Evolutionary conservation across 371 early-diverging fungal species (phyloP), one percentile per base, ranked within the genome.

Genomic region (Mortierella sp.): DNA sequence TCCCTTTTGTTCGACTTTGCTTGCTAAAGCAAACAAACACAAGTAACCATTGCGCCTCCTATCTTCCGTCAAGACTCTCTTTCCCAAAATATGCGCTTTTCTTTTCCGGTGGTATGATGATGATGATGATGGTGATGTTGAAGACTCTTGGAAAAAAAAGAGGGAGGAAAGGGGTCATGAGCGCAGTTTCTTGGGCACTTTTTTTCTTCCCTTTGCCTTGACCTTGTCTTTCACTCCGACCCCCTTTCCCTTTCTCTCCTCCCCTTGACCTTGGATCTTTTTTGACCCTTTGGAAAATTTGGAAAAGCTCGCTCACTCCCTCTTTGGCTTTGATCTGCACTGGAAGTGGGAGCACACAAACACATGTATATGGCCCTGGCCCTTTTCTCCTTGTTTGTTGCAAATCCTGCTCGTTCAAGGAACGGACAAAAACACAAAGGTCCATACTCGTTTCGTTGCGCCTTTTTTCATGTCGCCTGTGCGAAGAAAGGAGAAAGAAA

Each of bases 361-460:
- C 71, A 71, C 71, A 48, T 48, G 50, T 48, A 28, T 48, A 70
- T 14, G 71, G 31, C 64, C 37, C 64, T 64, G 19, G 64, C 43
- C 67, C 40, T 64, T 64, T 37, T 67, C 24, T 37, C 37, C 67
- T 16, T 16, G 16, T 16, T 61, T 61, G 59, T 31, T 13, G 16
- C n/a, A 50, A 50, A 34, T 34, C 34, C 13, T 61, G 37, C 34
- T 61, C 34, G 37, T 34, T 61, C 34, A 61, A 61, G 34, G 34
- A 14, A 48, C 48, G 48, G 9, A 48, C 8, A 59, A 59, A 48
- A 50, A 50, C n/a, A 59, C 6, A 14, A 59, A 31, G 61, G 61
- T 34, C 61, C 31, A 19, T 34, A 19, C 61, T 31, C 61, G 34
- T 6, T 34, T 28, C 14, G 14, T 28, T 34, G 37, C 34, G 61